Conservation (phyloP, 2,329 filamentous ascomycete genomes). For the Phialocephala subalpina region DNA sequence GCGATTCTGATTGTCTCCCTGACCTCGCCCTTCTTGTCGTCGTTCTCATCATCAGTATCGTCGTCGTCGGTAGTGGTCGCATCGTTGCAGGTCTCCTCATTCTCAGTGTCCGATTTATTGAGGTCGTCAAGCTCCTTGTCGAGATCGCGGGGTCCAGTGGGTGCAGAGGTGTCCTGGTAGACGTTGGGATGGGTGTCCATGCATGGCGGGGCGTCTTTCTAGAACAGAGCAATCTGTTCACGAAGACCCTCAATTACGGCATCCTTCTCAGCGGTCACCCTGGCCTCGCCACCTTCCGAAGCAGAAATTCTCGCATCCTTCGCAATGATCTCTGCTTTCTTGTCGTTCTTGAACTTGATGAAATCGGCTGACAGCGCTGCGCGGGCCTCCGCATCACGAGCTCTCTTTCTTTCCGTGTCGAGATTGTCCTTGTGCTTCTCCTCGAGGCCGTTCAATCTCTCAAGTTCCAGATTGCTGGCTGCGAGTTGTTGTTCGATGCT, state of each 20-base stretch:
- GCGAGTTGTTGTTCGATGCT: not conserved
- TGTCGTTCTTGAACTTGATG: constrained; percentile 3
- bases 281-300: not conserved
- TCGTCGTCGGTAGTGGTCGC: not conserved
- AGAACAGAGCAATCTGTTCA: not conserved
- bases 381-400: not conserved
- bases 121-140: not conserved
- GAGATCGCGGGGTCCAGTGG: not conserved
- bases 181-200: not conserved
- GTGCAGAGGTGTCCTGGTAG: not conserved
- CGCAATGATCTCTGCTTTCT: not conserved
- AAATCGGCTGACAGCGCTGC: not conserved
- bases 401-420: not conserved
- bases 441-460: not conserved
- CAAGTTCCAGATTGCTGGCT: not conserved
- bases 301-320: not conserved
- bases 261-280: not conserved
- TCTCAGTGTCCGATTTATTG: not conserved
- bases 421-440: not conserved
- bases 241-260: not conserved
- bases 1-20: not conserved
- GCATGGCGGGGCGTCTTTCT: not conserved
- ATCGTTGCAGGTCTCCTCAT: not conserved
- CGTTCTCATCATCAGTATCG: not conserved
- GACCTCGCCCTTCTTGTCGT: not conserved